phyloP scores from a whole-genome alignment of 2,329 filamentous ascomycete species.

The Orbilia blumenaviensis region DNA sequence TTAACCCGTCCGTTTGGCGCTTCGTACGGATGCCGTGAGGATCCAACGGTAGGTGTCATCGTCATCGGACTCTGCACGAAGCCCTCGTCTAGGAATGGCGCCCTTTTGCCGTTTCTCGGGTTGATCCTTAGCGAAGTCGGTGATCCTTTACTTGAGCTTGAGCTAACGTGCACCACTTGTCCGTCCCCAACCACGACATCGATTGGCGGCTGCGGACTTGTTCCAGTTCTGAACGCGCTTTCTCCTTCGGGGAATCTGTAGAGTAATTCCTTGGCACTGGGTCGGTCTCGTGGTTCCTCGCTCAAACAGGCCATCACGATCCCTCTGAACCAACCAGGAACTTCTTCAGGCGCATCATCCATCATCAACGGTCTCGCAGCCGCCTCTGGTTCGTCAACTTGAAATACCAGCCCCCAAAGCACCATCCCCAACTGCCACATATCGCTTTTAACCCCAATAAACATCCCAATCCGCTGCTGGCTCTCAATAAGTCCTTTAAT shows the following conservation, averaged over 20 bases:
- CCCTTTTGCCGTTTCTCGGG: constrained; percentile 29
- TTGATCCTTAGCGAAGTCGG: constrained; percentile 49
- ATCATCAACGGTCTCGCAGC: constrained; percentile 75
- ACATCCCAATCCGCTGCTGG: constrained; percentile 91
- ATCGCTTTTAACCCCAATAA: constrained; percentile 97
- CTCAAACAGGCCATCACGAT: constrained; percentile 81
- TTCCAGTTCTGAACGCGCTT: constrained; percentile 9
- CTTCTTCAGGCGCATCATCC: constrained; percentile 67
- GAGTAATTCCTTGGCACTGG: constrained; percentile 77
- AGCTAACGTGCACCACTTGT: constrained; percentile 33
- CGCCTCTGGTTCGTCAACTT: constrained; percentile 88
- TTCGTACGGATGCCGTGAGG: constrained; percentile 24
- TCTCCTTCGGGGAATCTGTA: constrained; percentile 69
- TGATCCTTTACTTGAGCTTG: constrained; percentile 44
- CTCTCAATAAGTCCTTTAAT: constrained; percentile 84
- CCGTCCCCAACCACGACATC: constrained; percentile 40
- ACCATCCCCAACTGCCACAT: constrained; percentile 97
- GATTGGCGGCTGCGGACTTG: constrained; percentile 24
- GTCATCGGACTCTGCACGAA: constrained; percentile 50
- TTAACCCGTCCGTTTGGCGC: constrained; percentile 31
- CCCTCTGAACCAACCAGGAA: constrained; percentile 81
- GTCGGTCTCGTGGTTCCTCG: constrained; percentile 75
- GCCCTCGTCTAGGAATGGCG: constrained; percentile 21
- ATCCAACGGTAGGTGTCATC: constrained; percentile 20
- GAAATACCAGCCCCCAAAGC: constrained; percentile 86